A percentile compares a stretch with the other conserved stretches of the same genome.
phyloP scores from a whole-genome alignment of 805 yeast genomes.

The Yarrowia divulgata region DNA sequence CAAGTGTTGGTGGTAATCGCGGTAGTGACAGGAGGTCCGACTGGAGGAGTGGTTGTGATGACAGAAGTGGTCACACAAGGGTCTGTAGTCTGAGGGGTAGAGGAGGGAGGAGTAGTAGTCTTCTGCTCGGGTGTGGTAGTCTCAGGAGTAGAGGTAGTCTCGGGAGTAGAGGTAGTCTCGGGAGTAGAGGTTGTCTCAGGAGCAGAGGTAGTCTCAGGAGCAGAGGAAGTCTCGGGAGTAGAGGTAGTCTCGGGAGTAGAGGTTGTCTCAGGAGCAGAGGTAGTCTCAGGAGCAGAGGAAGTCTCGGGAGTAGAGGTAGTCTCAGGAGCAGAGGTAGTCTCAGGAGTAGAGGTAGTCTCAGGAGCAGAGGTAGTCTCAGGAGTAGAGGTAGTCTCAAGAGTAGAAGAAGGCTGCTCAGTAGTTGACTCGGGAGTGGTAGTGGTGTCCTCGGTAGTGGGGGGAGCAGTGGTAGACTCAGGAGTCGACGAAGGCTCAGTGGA shows the following conservation, averaged over 20 bases:
- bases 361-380: background rate
- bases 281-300: background rate
- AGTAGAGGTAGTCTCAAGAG: background rate
- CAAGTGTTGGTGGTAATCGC: background rate
- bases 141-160: background rate
- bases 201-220: too few species aligned
- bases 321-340: background rate
- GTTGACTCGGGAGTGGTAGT: background rate
- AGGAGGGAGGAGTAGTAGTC: background rate
- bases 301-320: background rate
- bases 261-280: too few species aligned
- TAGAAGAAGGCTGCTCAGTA: background rate
- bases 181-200: background rate
- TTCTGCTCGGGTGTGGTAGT: background rate
- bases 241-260: too few species aligned
- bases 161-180: background rate
- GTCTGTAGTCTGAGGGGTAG: background rate
- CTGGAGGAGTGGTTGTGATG: conserved; percentile 10
- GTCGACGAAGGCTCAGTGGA: too few species aligned
- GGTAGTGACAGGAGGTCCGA: conserved; percentile 11
- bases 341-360: background rate
- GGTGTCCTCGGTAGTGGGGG: background rate
- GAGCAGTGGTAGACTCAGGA: too few species aligned
- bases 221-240: too few species aligned
- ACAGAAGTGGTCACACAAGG: conserved; percentile 12